phyloP scores from a whole-genome alignment of 2,329 filamentous ascomycete genomes.

The Ascochyta clinopodiicola region DNA sequence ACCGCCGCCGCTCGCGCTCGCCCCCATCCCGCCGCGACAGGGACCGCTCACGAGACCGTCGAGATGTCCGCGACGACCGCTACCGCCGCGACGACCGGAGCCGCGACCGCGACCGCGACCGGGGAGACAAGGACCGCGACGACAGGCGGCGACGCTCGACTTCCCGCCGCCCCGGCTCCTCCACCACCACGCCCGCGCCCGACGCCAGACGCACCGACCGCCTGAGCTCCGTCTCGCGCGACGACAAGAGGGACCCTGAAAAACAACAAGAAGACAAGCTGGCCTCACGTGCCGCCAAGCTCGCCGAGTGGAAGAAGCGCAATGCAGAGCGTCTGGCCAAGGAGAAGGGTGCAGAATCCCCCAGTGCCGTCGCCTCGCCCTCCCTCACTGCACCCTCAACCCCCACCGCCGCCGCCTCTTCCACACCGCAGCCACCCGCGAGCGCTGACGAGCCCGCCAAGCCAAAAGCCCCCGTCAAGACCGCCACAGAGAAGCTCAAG shows the following conservation, averaged over 20 bases:
- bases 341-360: conserved; percentile 68
- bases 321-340: conserved; percentile 60
- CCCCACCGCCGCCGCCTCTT: conserved; percentile 56
- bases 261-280: conserved; percentile 34
- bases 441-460: conserved; percentile 60
- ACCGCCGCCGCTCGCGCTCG: conserved; percentile 55
- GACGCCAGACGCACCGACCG: conserved; percentile 35
- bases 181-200: conserved; percentile 60
- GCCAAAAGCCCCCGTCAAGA: conserved; percentile 87
- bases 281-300: conserved; percentile 33
- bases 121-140: no score
- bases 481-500: conserved; percentile 79
- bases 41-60: conserved; percentile 64
- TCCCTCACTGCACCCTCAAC: conserved; percentile 66
- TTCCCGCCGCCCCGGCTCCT: conserved; percentile 49
- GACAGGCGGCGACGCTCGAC: conserved; percentile 60
- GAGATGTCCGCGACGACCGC: conserved; percentile 28
- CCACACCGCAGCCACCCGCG: conserved; percentile 23
- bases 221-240: conserved; percentile 51
- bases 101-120: conserved; percentile 17
- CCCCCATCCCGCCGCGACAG: conserved; percentile 60
- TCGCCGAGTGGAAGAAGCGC: conserved; percentile 86
- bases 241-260: conserved; percentile 54
- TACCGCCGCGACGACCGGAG: conserved; percentile 52
- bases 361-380: conserved; percentile 59